phyloP scores from a whole-genome alignment of 1,139 yeast species.

The Geotrichum fermentans region DNA sequence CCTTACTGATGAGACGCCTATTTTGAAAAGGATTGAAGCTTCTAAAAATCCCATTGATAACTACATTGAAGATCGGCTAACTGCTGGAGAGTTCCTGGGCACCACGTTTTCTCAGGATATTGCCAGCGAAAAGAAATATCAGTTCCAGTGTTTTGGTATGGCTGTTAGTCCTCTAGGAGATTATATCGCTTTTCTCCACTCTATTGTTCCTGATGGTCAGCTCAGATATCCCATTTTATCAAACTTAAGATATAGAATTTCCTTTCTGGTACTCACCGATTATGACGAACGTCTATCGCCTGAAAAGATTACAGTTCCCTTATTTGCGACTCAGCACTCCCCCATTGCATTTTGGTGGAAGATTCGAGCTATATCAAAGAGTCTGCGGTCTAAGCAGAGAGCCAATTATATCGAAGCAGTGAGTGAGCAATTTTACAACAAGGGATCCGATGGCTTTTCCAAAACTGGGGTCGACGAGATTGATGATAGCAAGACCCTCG shows the following conservation, averaged over 20 bases:
- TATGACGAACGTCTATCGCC: slow-evolving; percentile 5
- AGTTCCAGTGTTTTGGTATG: slow-evolving; percentile 16
- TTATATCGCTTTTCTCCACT: slow-evolving; percentile 14
- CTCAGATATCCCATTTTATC: slow-evolving; percentile 18
- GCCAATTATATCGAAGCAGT: slow-evolving; percentile 2
- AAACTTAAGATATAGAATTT: slow-evolving; percentile 7
- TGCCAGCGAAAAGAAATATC: slow-evolving; percentile 12
- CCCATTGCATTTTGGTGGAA: slow-evolving; percentile 18
- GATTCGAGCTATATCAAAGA: slow-evolving; percentile 11
- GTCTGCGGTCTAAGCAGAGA: slow-evolving; percentile 1
- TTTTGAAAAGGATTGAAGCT: background rate
- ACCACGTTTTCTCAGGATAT: slow-evolving; percentile 11
- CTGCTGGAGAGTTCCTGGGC: slow-evolving; percentile 17
- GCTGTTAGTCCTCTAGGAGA: slow-evolving; percentile 17
- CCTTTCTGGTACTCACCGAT: slow-evolving; percentile 10
- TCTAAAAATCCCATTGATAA: slow-evolving; percentile 9
- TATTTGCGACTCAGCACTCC: background rate
- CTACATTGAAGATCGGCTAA: slow-evolving; percentile 14
- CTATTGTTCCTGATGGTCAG: slow-evolving; percentile 17
- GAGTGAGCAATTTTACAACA: slow-evolving; percentile 1
- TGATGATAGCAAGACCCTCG: background rate
- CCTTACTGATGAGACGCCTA: background rate
- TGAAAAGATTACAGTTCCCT: background rate
- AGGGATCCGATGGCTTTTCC: background rate
- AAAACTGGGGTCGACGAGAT: background rate